Conservation (phyloP, 345 rosid genomes). For the Euphorbia pulcherrima region DNA sequence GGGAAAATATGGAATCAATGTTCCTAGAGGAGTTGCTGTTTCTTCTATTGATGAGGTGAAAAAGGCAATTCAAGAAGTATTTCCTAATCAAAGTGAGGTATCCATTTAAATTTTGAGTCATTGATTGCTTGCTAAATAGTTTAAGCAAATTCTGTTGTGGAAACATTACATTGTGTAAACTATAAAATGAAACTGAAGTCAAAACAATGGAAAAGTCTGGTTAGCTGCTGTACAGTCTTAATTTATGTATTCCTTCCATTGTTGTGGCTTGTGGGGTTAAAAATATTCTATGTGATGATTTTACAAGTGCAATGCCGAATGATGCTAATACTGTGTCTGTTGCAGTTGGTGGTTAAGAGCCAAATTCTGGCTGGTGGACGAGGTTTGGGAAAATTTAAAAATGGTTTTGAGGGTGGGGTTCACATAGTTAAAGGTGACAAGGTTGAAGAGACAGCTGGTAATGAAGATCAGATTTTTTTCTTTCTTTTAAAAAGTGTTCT, state of each 20-base stretch:
- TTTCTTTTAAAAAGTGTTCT: background rate
- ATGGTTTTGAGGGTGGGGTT: slow-evolving; percentile 91
- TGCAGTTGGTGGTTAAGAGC: slow-evolving; percentile 93
- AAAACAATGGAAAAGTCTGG: background rate
- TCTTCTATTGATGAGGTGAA: slow-evolving; percentile 60
- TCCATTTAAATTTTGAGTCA: background rate
- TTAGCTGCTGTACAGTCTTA: background rate
- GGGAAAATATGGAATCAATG: slow-evolving; percentile 86
- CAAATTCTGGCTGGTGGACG: slow-evolving; percentile 99
- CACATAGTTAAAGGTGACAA: slow-evolving; percentile 77
- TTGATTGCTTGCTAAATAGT: background rate
- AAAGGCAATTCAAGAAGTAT: slow-evolving; percentile 52
- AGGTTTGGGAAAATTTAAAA: slow-evolving; percentile 89
- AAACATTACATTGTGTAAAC: too few species aligned
- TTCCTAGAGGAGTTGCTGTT: slow-evolving; percentile 83
- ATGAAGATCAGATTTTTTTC: background rate
- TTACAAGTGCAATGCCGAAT: background rate
- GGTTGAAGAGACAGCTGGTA: slow-evolving; percentile 81
- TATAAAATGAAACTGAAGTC: background rate
- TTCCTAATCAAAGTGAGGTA: slow-evolving; percentile 78
- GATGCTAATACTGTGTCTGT: slow-evolving; percentile 15
- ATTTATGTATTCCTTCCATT: background rate
- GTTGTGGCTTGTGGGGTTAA: background rate
- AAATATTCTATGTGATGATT: background rate
- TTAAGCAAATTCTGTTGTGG: background rate